phyloP scores from a whole-genome alignment of 1,284 basidiomycete species.

The Trichosporon sp. region DNA sequence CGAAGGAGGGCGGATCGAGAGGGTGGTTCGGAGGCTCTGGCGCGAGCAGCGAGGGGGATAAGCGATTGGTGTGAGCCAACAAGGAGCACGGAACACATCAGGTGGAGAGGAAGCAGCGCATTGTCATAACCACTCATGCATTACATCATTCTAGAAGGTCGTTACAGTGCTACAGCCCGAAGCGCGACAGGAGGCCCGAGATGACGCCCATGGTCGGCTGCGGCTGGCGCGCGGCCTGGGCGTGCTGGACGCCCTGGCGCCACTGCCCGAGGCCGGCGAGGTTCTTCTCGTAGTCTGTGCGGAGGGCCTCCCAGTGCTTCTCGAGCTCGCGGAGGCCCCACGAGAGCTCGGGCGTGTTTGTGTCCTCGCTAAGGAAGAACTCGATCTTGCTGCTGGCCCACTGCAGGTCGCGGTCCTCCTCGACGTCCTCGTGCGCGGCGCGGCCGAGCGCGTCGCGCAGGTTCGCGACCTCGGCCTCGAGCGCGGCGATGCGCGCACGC shows the following conservation, averaged over 20 bases:
- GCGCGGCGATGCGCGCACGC: constrained; percentile 19
- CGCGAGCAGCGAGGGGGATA: not conserved
- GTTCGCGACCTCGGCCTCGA: constrained; percentile 19
- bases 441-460: constrained; percentile 20
- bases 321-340: constrained; percentile 33
- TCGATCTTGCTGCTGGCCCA: constrained; percentile 31
- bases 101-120: not conserved
- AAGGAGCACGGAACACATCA: not conserved
- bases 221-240: not conserved
- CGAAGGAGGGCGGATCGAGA: not conserved
- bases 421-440: constrained; percentile 21
- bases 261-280: not conserved
- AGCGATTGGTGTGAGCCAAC: not conserved
- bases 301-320: constrained; percentile 34
- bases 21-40: not conserved
- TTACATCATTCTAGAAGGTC: not conserved
- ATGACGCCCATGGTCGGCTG: not conserved
- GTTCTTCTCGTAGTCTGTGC: constrained; percentile 12
- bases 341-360: constrained; percentile 32
- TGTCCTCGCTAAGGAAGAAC: constrained; percentile 40
- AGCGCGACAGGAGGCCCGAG: not conserved
- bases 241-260: not conserved
- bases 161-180: not conserved
- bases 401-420: constrained; percentile 28
- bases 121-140: not conserved